phyloP scores from a whole-genome alignment of 2,329 filamentous ascomycete species.

The Lasiodiplodia sp. region DNA sequence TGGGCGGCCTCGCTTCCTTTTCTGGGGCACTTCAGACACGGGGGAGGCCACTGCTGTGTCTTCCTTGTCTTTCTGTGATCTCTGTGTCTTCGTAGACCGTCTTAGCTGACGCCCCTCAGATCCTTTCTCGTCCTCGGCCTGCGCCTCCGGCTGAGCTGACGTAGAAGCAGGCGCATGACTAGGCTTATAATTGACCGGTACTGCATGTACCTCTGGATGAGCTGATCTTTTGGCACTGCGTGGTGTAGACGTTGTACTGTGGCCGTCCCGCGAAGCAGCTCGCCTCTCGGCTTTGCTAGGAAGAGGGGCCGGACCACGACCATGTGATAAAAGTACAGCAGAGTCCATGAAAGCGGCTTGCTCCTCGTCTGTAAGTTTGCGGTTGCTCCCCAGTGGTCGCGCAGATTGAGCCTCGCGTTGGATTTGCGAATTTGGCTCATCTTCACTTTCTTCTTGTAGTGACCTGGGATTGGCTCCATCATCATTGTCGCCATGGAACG shows the following conservation, averaged over 20 bases:
- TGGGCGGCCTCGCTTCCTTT: neutral
- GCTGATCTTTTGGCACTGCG: neutral
- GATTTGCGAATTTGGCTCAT: neutral
- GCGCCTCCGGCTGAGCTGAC: neutral
- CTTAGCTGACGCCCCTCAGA: neutral
- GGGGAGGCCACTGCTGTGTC: neutral
- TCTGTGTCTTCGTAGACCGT: neutral
- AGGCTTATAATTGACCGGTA: neutral
- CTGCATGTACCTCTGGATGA: neutral
- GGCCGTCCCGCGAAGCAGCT: neutral
- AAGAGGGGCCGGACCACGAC: slow-evolving; percentile 3
- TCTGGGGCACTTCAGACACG: neutral
- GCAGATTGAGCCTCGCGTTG: neutral
- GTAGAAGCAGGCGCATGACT: neutral
- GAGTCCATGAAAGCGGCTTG: slow-evolving; percentile 9
- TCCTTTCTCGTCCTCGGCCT: neutral
- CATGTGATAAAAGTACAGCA: neutral
- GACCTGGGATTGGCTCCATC: neutral
- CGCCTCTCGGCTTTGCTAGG: neutral
- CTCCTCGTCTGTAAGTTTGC: neutral
- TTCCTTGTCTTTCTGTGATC: neutral
- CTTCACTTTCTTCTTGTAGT: neutral
- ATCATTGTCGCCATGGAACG: neutral
- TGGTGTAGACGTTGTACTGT: neutral
- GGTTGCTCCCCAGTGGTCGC: neutral